phyloP scores from a whole-genome alignment of 108 stramenopile genomes.

The Nitzschia sp. region DNA sequence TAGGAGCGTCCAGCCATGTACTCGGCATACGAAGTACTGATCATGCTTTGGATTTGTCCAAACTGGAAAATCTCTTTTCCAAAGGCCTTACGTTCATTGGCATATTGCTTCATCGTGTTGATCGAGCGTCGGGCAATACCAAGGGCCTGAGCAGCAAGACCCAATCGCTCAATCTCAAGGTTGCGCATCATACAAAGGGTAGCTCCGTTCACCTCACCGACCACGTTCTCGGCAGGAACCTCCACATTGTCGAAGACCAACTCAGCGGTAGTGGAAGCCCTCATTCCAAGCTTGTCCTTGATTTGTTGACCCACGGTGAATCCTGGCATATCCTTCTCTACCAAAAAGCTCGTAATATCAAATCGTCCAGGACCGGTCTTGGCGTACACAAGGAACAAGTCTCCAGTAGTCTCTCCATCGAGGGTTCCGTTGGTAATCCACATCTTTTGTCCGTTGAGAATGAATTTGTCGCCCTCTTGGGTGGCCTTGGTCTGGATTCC shows the following conservation, averaged over 20 bases:
- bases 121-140: slow-evolving; percentile 91
- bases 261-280: slow-evolving; percentile 94
- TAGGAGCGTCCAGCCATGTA: slow-evolving; percentile 95
- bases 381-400: slow-evolving; percentile 95
- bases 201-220: slow-evolving; percentile 90
- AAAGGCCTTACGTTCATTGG: slow-evolving; percentile 88
- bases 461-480: slow-evolving; percentile 50
- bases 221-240: slow-evolving; percentile 80
- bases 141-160: slow-evolving; percentile 94
- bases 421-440: slow-evolving; percentile 99
- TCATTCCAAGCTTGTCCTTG: slow-evolving; percentile 92
- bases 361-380: slow-evolving; percentile 72
- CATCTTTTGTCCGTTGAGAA: slow-evolving; percentile 96
- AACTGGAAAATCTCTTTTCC: slow-evolving; percentile 81
- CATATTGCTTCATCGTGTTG: slow-evolving; percentile 93
- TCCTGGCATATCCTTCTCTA: slow-evolving; percentile 96
- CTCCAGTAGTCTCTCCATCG: slow-evolving; percentile 87
- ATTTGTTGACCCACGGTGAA: slow-evolving; percentile 95
- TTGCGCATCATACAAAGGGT: slow-evolving; percentile 98
- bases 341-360: slow-evolving; percentile 90
- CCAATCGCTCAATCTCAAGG: slow-evolving; percentile 96
- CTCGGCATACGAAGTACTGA: slow-evolving; percentile 95
- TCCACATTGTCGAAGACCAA: slow-evolving; percentile 95
- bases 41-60: slow-evolving; percentile 93
- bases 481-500: slow-evolving; percentile 92